Evolutionary conservation across 345 rosid species (phyloP), one percentile per base, ranked within the genome.

Genomic region (Lepidium africanum): DNA sequence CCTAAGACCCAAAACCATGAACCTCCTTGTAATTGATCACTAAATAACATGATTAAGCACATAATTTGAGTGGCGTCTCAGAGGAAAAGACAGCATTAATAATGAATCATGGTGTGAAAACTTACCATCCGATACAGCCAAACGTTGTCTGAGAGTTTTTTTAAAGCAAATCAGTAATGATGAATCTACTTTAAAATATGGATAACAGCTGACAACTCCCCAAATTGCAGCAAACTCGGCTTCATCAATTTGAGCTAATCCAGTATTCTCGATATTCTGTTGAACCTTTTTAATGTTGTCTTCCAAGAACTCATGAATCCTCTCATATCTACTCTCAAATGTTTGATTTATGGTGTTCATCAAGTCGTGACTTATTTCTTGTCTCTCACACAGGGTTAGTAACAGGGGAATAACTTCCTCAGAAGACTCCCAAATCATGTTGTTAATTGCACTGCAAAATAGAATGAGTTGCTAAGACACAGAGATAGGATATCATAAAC

Each of bases 201-300:
- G 89, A 82, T 55, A 86, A 81, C 95, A 87, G 19, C 77, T 72
- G 38, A 85, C 69, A 21, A 50, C 70, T 81, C 87, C 92, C 92
- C 89, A 89, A 35, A 85, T 79, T 45, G 65, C 38, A 74, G 95
- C 85, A 77, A 92, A 74, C 53, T 79, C 72, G 21, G 75, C 55
- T 59, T 76, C 63, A 32, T 75, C 79, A 70, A 75, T 51, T 54
- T 59, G 72, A 43, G 78, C 48, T 72, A 75, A 73, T 25, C 69
- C 55, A 9, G 36, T 36, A 48, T 63, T 67, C 53, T 70, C 69
- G 54, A 74, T 58, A 60, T 61, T 68, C 49, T 58, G 67, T 72
- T 79, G 66, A 43, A 37, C 39, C 16, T 39, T 71, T 51, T 51
- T 33, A 27, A 87, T 61, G 16, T 71, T 30, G 43, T 64, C 74